Conservation (phyloP, 176 grass and related monocot genomes). For the Neostapfia colusana region DNA sequence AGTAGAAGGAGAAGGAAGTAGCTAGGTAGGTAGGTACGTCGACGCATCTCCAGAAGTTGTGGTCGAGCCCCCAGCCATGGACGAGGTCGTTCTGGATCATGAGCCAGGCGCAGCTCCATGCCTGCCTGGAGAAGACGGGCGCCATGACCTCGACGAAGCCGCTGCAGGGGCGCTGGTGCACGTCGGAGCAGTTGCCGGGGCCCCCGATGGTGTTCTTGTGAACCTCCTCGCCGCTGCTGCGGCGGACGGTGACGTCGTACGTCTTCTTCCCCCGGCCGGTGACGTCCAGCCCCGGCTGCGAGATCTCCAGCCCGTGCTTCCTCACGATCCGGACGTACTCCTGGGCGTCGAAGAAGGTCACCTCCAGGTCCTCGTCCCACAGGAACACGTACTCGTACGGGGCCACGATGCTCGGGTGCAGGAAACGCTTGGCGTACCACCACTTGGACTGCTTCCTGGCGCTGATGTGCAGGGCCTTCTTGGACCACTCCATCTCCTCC, state of each 20-base stretch:
- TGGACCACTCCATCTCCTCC: slow-evolving; percentile 43
- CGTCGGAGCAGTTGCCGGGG: background rate
- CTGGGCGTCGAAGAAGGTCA: slow-evolving; percentile 4
- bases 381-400: slow-evolving; percentile 52
- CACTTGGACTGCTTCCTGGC: slow-evolving; percentile 43
- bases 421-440: slow-evolving; percentile 62
- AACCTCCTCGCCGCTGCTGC: slow-evolving; percentile 8
- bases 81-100: slow-evolving; percentile 49
- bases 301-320: slow-evolving; percentile 40
- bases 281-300: slow-evolving; percentile 40
- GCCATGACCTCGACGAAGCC: slow-evolving; percentile 51
- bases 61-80: slow-evolving; percentile 39
- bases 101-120: slow-evolving; percentile 50
- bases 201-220: background rate
- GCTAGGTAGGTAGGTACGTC: no score
- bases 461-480: slow-evolving; percentile 41
- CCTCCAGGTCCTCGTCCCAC: slow-evolving; percentile 51
- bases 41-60: slow-evolving; percentile 41
- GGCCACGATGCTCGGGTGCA: slow-evolving; percentile 44
- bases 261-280: background rate
- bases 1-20: no score
- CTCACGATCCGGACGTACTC: slow-evolving; percentile 23
- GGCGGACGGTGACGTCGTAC: slow-evolving; percentile 13
- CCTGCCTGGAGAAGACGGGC: slow-evolving; percentile 36
- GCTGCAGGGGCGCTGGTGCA: slow-evolving; percentile 32